phyloP scores from a whole-genome alignment of 345 rosid genomes.

The Cochlearia excelsa region DNA sequence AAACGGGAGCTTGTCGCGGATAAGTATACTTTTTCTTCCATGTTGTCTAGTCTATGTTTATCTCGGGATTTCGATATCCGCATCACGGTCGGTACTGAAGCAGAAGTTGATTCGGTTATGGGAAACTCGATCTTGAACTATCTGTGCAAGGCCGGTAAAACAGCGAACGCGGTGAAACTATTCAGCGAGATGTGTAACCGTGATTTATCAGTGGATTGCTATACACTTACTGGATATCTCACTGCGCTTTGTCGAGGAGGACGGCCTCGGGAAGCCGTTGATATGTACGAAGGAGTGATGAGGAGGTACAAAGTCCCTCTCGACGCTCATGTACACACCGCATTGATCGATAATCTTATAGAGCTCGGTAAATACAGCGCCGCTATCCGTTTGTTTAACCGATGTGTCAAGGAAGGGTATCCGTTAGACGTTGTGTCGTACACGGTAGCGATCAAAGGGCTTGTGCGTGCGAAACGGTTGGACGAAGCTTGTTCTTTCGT shows the following conservation, averaged over 20 bases:
- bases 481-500: constrained; percentile 50
- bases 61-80: constrained; percentile 43
- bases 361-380: constrained; percentile 42
- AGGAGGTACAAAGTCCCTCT: constrained; percentile 25
- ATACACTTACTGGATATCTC: constrained; percentile 54
- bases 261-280: constrained; percentile 42
- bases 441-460: constrained; percentile 60
- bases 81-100: constrained; percentile 35
- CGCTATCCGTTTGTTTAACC: constrained; percentile 50
- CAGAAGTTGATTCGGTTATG: constrained; percentile 45
- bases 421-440: constrained; percentile 61
- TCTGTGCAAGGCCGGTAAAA: constrained; percentile 51
- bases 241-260: constrained; percentile 47
- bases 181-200: constrained; percentile 42
- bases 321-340: constrained; percentile 70
- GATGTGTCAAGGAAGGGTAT: constrained; percentile 41
- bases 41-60: constrained; percentile 44
- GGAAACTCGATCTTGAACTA: constrained; percentile 55
- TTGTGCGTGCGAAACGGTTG: constrained; percentile 48
- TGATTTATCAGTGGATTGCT: constrained; percentile 54
- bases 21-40: constrained; percentile 59
- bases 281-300: constrained; percentile 47
- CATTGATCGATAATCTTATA: constrained; percentile 48
- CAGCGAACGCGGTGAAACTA: constrained; percentile 43
- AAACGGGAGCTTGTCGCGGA: constrained; percentile 52